Base-by-base conservation (phyloP, 495 filamentous ascomycete species). In the Podospora pseudopauciseta region DNA sequence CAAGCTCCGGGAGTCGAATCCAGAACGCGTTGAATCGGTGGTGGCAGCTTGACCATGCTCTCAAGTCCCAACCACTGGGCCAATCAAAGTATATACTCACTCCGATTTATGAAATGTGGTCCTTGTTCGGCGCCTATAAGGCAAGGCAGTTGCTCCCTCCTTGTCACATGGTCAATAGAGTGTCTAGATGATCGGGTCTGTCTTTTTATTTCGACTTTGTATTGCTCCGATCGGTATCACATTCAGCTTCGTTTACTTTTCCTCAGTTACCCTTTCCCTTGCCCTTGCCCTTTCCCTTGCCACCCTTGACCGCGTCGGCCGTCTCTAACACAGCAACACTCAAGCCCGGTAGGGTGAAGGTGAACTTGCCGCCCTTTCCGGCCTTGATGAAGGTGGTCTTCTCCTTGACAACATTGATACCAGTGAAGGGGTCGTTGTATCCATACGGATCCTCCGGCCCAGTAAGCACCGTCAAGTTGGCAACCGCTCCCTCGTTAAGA, bases 381-480 rank as follows among this genome's bases (percentile, higher is more conserved):
- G 86, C 80, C 64, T 70, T 77, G 67, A 87, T 66, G n/a, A 71
- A 80, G 9, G 70, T 76, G 15, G 77, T 80, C 15, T 76, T 79
- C 64, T 75, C 82, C 49, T 80, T 80, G 2, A 82, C 80, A 6
- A 78, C 72, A 56, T 81, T 78, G 15, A 72, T 66, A 0, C 69
- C 69, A 7, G 78, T 79, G 16, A 65, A 73, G 20, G 80, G 79
- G 55, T 79, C 73, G 23, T 82, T 82, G 44, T 70, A 30, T 4
- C 67, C 79, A 60, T 79, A 82, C 2, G 78, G 77, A n/a, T 80
- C 77, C 67, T 77, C 75, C 0, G 84, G 80, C 1, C 86, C 87
- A 1, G 82, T 86, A 13, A 90, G 74, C 3, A 90, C 80, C 4
- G 86, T 90, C 74, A 92, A 76, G 27, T 81, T 80, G 0, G 83